phyloP scores from a whole-genome alignment of 2,329 filamentous ascomycete species.

The Sclerotinia nivalis region DNA sequence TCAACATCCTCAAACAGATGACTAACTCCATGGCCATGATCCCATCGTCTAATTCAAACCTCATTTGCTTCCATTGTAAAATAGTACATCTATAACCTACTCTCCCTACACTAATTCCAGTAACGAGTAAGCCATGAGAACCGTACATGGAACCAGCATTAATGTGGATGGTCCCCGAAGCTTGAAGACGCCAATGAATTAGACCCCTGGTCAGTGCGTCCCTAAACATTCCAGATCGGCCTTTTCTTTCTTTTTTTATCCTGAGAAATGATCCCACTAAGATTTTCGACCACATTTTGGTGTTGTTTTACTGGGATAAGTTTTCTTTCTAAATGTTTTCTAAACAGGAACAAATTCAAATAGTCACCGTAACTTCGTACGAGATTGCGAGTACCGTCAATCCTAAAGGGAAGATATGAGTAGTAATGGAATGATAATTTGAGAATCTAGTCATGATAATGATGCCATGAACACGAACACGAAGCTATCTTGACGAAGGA shows the following conservation, averaged over 20 bases:
- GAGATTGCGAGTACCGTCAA: neutral
- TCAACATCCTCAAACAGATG: neutral
- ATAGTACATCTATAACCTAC: neutral
- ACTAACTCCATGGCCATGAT: slow-evolving; percentile 1
- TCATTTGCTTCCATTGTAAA: neutral
- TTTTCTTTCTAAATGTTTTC: neutral
- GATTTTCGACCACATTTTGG: neutral
- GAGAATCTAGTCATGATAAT: neutral
- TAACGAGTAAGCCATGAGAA: slow-evolving; percentile 9
- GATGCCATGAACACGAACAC: slow-evolving; percentile 5
- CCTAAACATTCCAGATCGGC: slow-evolving; percentile 11
- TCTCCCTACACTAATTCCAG: neutral
- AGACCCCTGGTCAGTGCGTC: slow-evolving; percentile 19
- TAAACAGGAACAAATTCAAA: neutral
- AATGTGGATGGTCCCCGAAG: slow-evolving; percentile 21
- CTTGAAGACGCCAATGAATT: slow-evolving; percentile 24
- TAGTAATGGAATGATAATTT: neutral
- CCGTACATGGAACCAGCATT: slow-evolving; percentile 15
- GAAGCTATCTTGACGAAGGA: neutral
- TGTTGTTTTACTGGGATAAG: neutral
- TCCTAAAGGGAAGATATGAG: neutral
- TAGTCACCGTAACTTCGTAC: neutral
- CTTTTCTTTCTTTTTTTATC: neutral
- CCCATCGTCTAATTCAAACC: neutral
- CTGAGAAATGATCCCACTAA: neutral